Base-by-base conservation (phyloP, 352 stramenopile genomes). In the Globisporangium echinulatum region DNA sequence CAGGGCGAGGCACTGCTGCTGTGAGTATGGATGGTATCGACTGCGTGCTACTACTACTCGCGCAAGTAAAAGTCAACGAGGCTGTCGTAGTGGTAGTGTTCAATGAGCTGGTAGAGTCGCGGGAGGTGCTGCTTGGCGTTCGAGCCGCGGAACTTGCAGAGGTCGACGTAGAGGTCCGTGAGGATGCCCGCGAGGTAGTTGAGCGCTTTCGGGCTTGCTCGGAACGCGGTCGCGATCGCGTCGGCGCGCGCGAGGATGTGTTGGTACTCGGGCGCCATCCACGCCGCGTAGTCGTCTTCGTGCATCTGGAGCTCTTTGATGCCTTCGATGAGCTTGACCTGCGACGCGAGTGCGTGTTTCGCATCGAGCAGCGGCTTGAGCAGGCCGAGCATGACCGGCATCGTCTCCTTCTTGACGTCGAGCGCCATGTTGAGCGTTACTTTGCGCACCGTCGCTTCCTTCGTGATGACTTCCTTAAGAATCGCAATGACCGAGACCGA, bases 221-320 rank as follows among this genome's bases (percentile, higher is more conserved):
- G 84, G 66, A 89, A 92, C 56, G 92, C 84, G n/a, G 60, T 69
- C 58, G 73, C 56, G 62, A 94, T 93, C 51, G 76, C 68, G 36
- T 88, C 77, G 17, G 75, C 72, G 52, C 87, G 70, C 19, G 67
- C 71, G 19, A 94, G 63, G 52, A 96, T 90, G 25, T 77, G 61
- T 58, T 88, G 77, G 59, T 94, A 96, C 64, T 96, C 87, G 7
- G 79, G 77, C 6, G 82, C 70, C 74, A 94, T 88, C 82, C 85
- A 93, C 43, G 69, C 67, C 7, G 68, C 52, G 49, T 86, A 72
- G 62, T 91, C 83, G 6, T 87, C 75, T 56, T 90, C 83, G 53
- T 95, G 83, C 65, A 89, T 81, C 51, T 90, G 77, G 19, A 95
- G 61, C 52, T 95, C 85, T 52, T 90, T 91, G 68, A 96, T 82